Percentiles rank a stretch among this genome's conserved stretches.
Conservation (phyloP, 2,329 filamentous ascomycete species). For the Kalaharituber pfeilii region DNA sequence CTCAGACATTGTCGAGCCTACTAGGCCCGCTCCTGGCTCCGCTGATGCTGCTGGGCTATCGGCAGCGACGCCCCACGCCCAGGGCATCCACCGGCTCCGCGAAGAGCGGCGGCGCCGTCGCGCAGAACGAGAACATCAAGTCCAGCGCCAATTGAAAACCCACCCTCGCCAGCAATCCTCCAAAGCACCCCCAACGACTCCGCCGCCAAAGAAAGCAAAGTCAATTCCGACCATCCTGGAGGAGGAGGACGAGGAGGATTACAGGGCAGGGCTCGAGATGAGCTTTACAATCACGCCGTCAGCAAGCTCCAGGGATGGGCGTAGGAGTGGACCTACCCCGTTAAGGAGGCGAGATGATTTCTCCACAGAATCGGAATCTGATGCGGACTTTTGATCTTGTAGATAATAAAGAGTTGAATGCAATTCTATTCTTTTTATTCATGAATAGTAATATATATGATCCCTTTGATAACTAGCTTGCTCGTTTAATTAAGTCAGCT, state of each 20-base stretch:
- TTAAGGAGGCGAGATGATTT: no score
- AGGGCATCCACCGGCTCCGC: not conserved
- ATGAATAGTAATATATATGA: no score
- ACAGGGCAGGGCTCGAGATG: no score
- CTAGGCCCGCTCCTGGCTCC: no score
- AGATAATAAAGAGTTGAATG: no score
- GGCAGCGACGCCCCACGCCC: no score
- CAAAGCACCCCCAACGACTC: not conserved
- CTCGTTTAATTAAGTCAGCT: no score
- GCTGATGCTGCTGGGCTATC: not conserved
- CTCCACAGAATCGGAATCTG: no score
- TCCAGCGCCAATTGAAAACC: not conserved
- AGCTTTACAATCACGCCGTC: not conserved
- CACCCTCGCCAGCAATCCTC: not conserved
- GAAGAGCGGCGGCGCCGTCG: not conserved
- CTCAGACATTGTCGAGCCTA: not conserved
- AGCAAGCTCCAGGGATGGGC: not conserved
- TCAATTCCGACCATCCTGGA: not conserved
- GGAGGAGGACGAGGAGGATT: not conserved
- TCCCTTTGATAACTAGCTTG: no score
- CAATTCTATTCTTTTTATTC: no score
- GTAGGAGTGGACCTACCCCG: not conserved
- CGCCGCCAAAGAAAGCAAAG: not conserved
- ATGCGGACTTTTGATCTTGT: no score
- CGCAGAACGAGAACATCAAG: not conserved